Conservation (phyloP, 2,329 filamentous ascomycete species). For the Talaromyces sp. region DNA sequence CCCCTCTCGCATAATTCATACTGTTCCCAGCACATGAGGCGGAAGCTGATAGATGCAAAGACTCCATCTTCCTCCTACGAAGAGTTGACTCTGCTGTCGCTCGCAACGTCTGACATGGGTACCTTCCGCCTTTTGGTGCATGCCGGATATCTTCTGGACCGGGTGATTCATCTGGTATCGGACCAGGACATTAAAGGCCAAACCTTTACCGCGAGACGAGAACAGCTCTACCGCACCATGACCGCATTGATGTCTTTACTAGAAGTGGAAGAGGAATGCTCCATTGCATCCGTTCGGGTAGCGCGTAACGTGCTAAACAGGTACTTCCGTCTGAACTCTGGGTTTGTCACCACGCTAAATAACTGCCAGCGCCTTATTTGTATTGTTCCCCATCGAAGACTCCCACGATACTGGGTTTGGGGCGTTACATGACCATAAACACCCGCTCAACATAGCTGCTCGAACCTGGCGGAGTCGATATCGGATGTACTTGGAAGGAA, state of each 20-base stretch:
- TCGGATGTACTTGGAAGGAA: background rate
- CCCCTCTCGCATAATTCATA: background rate
- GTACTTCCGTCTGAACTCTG: background rate
- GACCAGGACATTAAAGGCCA: constrained; percentile 9
- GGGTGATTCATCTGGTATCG: constrained; percentile 20
- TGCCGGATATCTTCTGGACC: constrained; percentile 20
- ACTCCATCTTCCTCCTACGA: background rate
- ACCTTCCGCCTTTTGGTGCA: constrained; percentile 22
- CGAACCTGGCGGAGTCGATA: background rate
- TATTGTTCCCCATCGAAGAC: background rate
- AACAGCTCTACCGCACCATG: constrained; percentile 22
- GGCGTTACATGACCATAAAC: background rate
- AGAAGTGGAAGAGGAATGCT: constrained; percentile 18
- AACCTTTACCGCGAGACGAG: background rate
- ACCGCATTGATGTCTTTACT: constrained; percentile 17
- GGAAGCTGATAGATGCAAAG: background rate
- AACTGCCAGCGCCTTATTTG: background rate
- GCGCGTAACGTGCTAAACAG: constrained; percentile 21
- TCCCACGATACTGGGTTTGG: background rate
- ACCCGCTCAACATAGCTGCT: background rate
- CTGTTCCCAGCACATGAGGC: background rate
- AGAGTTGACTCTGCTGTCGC: constrained; percentile 20
- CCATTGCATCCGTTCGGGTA: constrained; percentile 20
- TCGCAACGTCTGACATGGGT: constrained; percentile 22
- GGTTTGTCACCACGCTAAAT: background rate